phyloP scores from a whole-genome alignment of 2,329 filamentous ascomycete genomes.

The Berkeleyomyces basicola region DNA sequence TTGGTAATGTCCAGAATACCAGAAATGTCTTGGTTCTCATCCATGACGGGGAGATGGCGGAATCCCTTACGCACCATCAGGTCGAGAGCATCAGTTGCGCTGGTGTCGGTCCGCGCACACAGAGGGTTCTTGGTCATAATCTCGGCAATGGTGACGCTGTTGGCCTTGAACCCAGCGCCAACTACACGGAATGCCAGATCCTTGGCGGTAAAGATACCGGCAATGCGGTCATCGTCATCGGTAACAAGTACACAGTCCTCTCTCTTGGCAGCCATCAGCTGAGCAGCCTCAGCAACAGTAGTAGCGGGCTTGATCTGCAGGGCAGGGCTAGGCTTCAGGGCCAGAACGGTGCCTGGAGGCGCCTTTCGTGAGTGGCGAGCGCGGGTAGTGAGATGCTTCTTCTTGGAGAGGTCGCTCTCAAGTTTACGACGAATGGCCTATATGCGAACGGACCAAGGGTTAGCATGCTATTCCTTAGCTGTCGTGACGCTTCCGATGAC shows the following conservation, averaged over 20 bases:
- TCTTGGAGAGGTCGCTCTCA: slow-evolving; percentile 95
- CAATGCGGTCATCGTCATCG: slow-evolving; percentile 93
- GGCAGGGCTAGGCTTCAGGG: slow-evolving; percentile 85
- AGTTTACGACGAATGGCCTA: slow-evolving; percentile 94
- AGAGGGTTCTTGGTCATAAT: slow-evolving; percentile 99
- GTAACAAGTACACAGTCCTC: slow-evolving; percentile 97
- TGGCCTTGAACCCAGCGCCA: slow-evolving; percentile 74
- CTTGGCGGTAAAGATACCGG: slow-evolving; percentile 97
- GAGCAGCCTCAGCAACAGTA: slow-evolving; percentile 87
- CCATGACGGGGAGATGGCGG: slow-evolving; percentile 95
- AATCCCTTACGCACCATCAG: slow-evolving; percentile 98
- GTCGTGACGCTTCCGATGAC: neutral
- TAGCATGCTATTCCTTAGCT: slow-evolving; percentile 6
- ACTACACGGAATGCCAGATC: slow-evolving; percentile 96
- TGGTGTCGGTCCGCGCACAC: slow-evolving; percentile 92
- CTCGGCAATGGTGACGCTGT: slow-evolving; percentile 81
- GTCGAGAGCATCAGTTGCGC: slow-evolving; percentile 90
- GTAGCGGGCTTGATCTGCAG: slow-evolving; percentile 94
- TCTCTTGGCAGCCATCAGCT: slow-evolving; percentile 96
- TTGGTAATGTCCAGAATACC: slow-evolving; percentile 98
- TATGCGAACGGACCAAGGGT: slow-evolving; percentile 10
- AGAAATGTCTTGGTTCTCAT: slow-evolving; percentile 98
- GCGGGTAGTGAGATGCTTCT: slow-evolving; percentile 65
- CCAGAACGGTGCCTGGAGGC: slow-evolving; percentile 86
- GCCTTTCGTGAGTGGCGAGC: slow-evolving; percentile 81